Conservation (phyloP, 805 yeast genomes). For the Candida taoyuanica region DNA sequence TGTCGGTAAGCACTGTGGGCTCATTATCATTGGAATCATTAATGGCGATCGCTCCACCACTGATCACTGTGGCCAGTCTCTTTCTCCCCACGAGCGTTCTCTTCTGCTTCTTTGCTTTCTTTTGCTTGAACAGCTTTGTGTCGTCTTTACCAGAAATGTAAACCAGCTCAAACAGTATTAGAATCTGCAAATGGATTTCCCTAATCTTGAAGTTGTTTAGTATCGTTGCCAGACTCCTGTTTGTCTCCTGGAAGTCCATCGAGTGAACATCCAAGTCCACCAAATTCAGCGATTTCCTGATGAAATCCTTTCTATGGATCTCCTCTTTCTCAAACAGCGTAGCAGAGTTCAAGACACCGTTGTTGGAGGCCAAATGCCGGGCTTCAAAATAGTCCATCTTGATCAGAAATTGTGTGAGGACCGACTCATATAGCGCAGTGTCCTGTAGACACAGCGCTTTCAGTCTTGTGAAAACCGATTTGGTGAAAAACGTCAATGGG, state of each 20-base stretch:
- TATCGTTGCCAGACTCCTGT: constrained; percentile 29
- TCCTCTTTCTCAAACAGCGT: constrained; percentile 25
- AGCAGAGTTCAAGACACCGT: constrained; percentile 28
- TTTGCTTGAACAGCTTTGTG: constrained; percentile 27
- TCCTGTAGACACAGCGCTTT: constrained; percentile 37
- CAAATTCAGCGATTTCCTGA: constrained; percentile 25
- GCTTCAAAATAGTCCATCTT: constrained; percentile 37
- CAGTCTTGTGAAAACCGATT: constrained; percentile 46
- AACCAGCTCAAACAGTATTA: constrained; percentile 44
- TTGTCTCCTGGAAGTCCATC: constrained; percentile 22
- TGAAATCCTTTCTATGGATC: constrained; percentile 25
- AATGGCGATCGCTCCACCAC: constrained; percentile 37
- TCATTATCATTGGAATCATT: neutral
- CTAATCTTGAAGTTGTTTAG: constrained; percentile 43
- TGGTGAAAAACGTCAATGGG: constrained; percentile 38
- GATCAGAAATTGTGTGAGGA: constrained; percentile 31
- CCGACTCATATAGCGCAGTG: constrained; percentile 17
- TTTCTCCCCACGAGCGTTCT: constrained; percentile 31
- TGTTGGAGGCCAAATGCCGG: constrained; percentile 32
- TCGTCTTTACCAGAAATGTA: constrained; percentile 33
- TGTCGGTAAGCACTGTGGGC: constrained; percentile 18
- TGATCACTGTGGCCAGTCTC: constrained; percentile 31
- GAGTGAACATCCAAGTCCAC: constrained; percentile 24
- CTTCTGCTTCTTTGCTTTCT: constrained; percentile 7
- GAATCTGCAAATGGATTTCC: constrained; percentile 52